These are phyloP conservation scores for Xylaria sp. DNA, from an alignment of 2,329 filamentous ascomycete genomes.

Conservation along the genomic window DNA sequence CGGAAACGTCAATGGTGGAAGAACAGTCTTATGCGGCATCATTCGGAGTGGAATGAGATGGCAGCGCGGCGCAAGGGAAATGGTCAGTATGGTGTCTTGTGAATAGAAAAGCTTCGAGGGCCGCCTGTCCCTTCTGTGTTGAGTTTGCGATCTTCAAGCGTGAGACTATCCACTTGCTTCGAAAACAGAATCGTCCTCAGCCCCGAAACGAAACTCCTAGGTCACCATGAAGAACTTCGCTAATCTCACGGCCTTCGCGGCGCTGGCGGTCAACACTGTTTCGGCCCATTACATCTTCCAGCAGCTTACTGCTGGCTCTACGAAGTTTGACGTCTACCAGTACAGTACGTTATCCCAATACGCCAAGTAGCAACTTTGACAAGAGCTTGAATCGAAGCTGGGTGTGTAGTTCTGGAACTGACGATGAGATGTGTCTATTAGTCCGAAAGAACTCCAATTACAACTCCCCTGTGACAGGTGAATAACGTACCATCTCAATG, in stretches of 20 bases:
- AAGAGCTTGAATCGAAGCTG: neutral
- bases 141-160: neutral
- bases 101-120: constrained; percentile 30
- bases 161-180: neutral
- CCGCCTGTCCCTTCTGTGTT: neutral
- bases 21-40: constrained; percentile 20
- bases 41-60: constrained; percentile 20
- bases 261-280: constrained; percentile 50
- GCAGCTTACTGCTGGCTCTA: constrained; percentile 50
- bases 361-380: neutral
- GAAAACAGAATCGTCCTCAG: neutral
- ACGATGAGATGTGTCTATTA: constrained; percentile 32
- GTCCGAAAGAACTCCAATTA: constrained; percentile 60
- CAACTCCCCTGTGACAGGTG: constrained; percentile 59
- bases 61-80: constrained; percentile 12
- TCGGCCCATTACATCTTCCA: constrained; percentile 58
- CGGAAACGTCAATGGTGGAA: constrained; percentile 28
- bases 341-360: constrained; percentile 47
- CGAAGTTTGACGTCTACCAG: constrained; percentile 51
- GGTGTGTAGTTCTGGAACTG: neutral
- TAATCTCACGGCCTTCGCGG: constrained; percentile 47
- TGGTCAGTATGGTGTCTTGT: neutral
- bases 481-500: neutral
- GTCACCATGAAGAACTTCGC: constrained; percentile 50
- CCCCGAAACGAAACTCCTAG: neutral